phyloP scores from a whole-genome alignment of 2,329 filamentous ascomycete species.

The Trichoderma sp. region DNA sequence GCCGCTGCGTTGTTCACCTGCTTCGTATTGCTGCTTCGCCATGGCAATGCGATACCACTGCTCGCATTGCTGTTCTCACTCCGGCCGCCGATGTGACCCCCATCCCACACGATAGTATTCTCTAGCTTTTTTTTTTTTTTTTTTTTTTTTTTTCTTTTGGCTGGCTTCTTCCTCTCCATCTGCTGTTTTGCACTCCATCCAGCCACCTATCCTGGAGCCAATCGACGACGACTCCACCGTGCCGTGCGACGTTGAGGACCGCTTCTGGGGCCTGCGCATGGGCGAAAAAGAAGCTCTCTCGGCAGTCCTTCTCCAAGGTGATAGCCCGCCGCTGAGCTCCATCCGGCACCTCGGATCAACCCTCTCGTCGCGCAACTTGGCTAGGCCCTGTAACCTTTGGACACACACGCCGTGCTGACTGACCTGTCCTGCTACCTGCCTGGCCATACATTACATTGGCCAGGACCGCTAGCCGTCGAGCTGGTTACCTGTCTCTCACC shows the following conservation, averaged over 20 bases:
- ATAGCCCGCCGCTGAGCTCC: conserved; percentile 8
- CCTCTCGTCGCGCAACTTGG: conserved; percentile 10
- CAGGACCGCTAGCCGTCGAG: conserved; percentile 1
- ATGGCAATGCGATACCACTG: conserved; percentile 4
- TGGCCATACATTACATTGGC: conserved; percentile 16
- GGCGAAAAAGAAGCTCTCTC: conserved; percentile 4
- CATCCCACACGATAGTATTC: background rate
- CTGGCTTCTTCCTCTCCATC: background rate
- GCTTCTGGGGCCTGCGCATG: background rate
- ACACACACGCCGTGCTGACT: conserved; percentile 20
- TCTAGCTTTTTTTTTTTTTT: background rate
- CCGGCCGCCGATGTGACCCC: conserved; percentile 20
- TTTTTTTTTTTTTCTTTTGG: background rate
- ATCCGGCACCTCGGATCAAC: conserved; percentile 15
- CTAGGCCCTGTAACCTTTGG: conserved; percentile 22
- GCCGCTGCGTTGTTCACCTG: conserved; percentile 3
- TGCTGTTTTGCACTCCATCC: background rate
- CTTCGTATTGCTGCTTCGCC: conserved; percentile 20
- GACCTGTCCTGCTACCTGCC: conserved; percentile 12
- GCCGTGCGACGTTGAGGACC: conserved; percentile 13
- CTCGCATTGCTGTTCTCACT: background rate
- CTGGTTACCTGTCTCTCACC: conserved; percentile 19
- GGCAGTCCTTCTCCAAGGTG: background rate
- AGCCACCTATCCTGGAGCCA: background rate
- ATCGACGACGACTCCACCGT: conserved; percentile 11